Evolutionary conservation across 129 eudicot genomes (phyloP).

Genomic region (Tanacetum coccineum): DNA sequence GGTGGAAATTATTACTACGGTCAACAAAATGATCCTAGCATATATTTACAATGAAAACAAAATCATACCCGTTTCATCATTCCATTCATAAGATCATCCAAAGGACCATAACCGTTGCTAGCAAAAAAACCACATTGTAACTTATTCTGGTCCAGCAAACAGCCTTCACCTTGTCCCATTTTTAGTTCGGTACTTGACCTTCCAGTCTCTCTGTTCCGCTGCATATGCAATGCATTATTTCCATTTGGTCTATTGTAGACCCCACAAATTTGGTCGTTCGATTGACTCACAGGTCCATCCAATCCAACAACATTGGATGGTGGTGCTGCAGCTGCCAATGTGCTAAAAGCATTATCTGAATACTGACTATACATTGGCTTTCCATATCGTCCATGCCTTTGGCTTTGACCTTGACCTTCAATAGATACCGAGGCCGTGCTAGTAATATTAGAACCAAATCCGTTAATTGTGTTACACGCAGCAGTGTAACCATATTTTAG

Average conservation of each 20-base stretch:
- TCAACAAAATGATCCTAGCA: not conserved
- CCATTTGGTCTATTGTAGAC: conserved; percentile 34
- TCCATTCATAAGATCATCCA: conserved; percentile 81
- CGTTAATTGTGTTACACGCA: conserved; percentile 24
- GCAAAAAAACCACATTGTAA: conserved; percentile 42
- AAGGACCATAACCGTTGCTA: conserved; percentile 52
- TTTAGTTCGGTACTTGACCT: conserved; percentile 40
- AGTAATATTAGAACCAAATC: conserved; percentile 39
- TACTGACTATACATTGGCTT: conserved; percentile 40
- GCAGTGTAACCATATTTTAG: conserved; percentile 43
- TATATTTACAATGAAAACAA: not conserved
- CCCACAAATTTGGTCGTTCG: conserved; percentile 37
- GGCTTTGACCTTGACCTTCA: conserved; percentile 47
- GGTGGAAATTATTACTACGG: too few species aligned
- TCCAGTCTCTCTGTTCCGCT: conserved; percentile 30
- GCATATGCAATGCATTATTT: conserved; percentile 29
- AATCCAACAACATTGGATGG: conserved; percentile 29
- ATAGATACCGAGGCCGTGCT: conserved; percentile 36
- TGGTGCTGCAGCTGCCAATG: conserved; percentile 31
- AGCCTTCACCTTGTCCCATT: conserved; percentile 48
- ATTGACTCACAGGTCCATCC: conserved; percentile 36
- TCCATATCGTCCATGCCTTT: conserved; percentile 43
- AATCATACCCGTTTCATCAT: conserved; percentile 79
- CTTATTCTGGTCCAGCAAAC: conserved; percentile 47
- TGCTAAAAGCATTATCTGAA: conserved; percentile 37